Evolutionary conservation across 2,329 filamentous ascomycete species (phyloP).

Genomic region (Dothideomycetidae sp.): DNA sequence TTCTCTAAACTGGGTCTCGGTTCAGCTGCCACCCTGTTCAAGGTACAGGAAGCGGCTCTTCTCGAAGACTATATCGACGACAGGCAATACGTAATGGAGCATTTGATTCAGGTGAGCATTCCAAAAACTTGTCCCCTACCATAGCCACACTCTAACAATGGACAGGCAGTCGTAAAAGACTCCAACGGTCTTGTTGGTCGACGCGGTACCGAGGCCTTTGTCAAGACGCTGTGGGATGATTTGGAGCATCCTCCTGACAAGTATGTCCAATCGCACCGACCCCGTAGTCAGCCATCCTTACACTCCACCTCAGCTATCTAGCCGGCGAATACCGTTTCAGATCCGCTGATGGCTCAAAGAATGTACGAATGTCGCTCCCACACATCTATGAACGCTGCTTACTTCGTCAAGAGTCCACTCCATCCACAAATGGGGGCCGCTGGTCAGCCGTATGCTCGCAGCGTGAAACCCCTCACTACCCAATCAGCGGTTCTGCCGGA

Average conservation of each 20-base stretch:
- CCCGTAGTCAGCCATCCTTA: background rate
- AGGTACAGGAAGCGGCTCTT: constrained; percentile 4
- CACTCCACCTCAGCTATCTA: constrained; percentile 27
- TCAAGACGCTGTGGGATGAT: constrained; percentile 35
- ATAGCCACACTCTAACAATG: background rate
- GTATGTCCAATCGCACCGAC: constrained; percentile 11
- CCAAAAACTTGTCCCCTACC: constrained; percentile 5
- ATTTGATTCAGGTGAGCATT: constrained; percentile 32
- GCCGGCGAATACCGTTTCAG: constrained; percentile 32
- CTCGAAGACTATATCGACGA: constrained; percentile 40
- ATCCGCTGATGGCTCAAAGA: constrained; percentile 36
- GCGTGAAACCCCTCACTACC: constrained; percentile 43
- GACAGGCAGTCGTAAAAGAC: constrained; percentile 27
- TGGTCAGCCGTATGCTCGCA: constrained; percentile 53
- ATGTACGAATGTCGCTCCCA: constrained; percentile 16
- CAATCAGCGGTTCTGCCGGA: constrained; percentile 49
- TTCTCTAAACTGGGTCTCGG: constrained; percentile 1
- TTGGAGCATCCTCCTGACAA: constrained; percentile 34
- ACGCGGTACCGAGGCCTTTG: constrained; percentile 29
- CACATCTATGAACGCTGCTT: background rate
- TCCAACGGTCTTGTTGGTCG: constrained; percentile 28
- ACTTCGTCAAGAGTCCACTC: constrained; percentile 40
- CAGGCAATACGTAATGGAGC: constrained; percentile 47
- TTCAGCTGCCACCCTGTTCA: constrained; percentile 3
- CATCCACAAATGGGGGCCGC: constrained; percentile 51